A percentile compares a stretch with the other conserved stretches of the same genome.
Evolutionary conservation across 805 yeast species (phyloP).

Genomic region (Candida ulmi): DNA sequence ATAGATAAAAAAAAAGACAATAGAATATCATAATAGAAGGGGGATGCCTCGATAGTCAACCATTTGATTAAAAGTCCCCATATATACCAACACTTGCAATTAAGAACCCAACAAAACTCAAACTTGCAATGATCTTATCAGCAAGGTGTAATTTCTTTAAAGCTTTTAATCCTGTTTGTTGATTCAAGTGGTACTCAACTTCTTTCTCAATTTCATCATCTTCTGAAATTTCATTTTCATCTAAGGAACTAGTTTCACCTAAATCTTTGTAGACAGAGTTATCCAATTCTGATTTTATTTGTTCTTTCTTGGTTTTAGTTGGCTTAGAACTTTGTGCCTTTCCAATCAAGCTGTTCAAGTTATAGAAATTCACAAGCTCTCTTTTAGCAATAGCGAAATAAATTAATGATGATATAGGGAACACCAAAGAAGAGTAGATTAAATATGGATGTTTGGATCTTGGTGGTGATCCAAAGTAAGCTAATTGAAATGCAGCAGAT

Average conservation of each 20-base stretch:
- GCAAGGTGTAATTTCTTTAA: conserved; percentile 30
- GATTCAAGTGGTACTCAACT: conserved; percentile 35
- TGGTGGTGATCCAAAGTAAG: conserved; percentile 51
- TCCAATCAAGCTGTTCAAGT: conserved; percentile 5
- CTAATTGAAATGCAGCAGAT: conserved; percentile 44
- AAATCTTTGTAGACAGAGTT: conserved; percentile 40
- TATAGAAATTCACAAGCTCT: conserved; percentile 5
- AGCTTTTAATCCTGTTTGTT: conserved; percentile 28
- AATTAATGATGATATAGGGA: conserved; percentile 16
- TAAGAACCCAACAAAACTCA: conserved; percentile 41
- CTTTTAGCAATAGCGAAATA: conserved; percentile 9
- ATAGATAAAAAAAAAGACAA: too few species aligned
- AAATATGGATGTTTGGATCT: conserved; percentile 68
- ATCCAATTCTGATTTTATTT: conserved; percentile 35
- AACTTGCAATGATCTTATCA: conserved; percentile 34
- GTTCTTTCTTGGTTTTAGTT: conserved; percentile 9
- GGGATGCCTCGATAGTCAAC: too few species aligned
- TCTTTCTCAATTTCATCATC: conserved; percentile 35
- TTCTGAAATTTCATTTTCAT: conserved; percentile 22
- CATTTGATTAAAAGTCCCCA: conserved; percentile 48
- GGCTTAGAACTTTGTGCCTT: not conserved
- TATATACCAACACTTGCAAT: conserved; percentile 49
- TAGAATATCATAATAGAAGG: too few species aligned
- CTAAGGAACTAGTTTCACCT: conserved; percentile 21
- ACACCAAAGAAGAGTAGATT: conserved; percentile 36